Conservation (phyloP, 129 eudicot species). For the Oenanthe sinensis region DNA sequence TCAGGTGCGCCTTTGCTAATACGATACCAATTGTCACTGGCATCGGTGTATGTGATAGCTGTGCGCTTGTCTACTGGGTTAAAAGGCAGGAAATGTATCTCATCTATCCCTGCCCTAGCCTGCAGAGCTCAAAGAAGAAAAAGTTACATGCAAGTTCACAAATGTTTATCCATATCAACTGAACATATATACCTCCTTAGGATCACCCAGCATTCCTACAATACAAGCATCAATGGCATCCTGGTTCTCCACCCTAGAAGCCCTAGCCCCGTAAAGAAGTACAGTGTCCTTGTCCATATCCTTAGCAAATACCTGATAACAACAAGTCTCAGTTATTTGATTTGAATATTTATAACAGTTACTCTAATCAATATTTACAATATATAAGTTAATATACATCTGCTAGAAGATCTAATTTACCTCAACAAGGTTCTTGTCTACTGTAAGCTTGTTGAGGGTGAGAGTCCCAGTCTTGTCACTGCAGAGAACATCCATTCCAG, state of each 20-base stretch:
- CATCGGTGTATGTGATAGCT: slow-evolving; percentile 6
- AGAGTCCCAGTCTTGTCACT: slow-evolving; percentile 94
- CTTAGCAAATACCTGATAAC: slow-evolving; percentile 4
- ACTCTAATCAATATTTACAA: background rate
- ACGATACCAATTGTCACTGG: background rate
- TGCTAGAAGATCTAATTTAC: slow-evolving; percentile 4
- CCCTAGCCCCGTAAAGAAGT: slow-evolving; percentile 9
- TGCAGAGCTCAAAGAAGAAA: background rate
- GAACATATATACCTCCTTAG: slow-evolving; percentile 2
- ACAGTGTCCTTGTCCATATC: slow-evolving; percentile 15
- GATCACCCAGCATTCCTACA: slow-evolving; percentile 12
- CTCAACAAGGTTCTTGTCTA: slow-evolving; percentile 65
- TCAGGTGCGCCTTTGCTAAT: slow-evolving; percentile 15
- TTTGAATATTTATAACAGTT: background rate
- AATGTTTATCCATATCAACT: background rate
- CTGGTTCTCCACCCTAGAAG: slow-evolving; percentile 10
- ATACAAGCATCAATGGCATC: slow-evolving; percentile 15
- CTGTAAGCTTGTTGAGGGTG: slow-evolving; percentile 80
- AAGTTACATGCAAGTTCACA: background rate
- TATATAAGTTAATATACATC: background rate
- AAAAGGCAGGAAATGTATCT: slow-evolving; percentile 14
- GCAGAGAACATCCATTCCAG: slow-evolving; percentile 92
- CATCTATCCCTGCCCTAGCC: slow-evolving; percentile 8
- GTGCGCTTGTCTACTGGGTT: slow-evolving; percentile 12
- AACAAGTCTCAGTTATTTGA: background rate